A percentile compares a stretch with the other conserved stretches of the same genome.
Evolutionary conservation across 129 eudicot species (phyloP).

Genomic region (Artemisia argyi): DNA sequence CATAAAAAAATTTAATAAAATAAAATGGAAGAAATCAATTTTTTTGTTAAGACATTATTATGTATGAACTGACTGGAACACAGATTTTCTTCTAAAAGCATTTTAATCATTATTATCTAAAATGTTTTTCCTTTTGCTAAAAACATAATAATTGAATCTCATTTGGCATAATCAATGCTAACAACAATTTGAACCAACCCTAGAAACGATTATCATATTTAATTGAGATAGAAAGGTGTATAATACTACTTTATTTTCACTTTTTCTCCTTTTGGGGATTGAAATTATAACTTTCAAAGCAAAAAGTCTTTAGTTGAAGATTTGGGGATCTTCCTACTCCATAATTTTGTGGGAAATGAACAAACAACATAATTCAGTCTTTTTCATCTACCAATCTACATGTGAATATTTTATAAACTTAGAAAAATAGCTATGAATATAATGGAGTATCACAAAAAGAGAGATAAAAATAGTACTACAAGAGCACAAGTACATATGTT

Average conservation of each 20-base stretch:
- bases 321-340: neutral
- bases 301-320: slow-evolving; percentile 6
- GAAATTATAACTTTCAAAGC: neutral
- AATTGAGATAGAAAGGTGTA: neutral
- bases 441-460: too few species aligned
- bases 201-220: neutral
- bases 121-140: neutral
- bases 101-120: neutral
- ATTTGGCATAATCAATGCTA: neutral
- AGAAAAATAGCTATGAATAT: too few species aligned
- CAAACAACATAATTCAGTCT: too few species aligned
- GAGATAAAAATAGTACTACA: neutral
- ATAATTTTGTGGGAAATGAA: too few species aligned
- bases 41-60: too few species aligned
- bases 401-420: too few species aligned
- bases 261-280: neutral
- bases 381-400: too few species aligned
- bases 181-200: neutral
- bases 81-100: too few species aligned
- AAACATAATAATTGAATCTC: neutral
- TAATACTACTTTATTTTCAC: neutral
- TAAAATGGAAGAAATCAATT: too few species aligned
- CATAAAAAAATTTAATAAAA: too few species aligned
- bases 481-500: neutral
- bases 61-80: too few species aligned